Evolutionary conservation across 257 asterid species (phyloP).

Genomic region (Lycium ferocissimum): DNA sequence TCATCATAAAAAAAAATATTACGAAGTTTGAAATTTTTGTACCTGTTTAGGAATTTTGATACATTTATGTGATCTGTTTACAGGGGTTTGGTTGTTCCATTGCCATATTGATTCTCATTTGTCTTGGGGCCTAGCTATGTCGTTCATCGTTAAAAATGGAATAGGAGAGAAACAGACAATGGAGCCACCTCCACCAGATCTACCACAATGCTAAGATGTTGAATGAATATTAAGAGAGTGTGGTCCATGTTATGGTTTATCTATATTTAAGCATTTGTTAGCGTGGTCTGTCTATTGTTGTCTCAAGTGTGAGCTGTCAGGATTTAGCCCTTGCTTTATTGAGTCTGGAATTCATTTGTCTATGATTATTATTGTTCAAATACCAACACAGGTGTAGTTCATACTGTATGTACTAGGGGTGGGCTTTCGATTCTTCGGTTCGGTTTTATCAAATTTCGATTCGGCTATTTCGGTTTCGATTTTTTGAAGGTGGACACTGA

Average conservation of each 20-base stretch:
- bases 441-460: too few relatives aligned
- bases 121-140: slow-evolving; percentile 63
- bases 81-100: slow-evolving; percentile 75
- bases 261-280: not conserved
- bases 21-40: not conserved
- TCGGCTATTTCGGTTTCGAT: too few relatives aligned
- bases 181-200: slow-evolving; percentile 65
- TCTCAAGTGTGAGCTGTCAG: too few relatives aligned
- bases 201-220: slow-evolving; percentile 56
- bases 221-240: not conserved
- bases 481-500: too few relatives aligned
- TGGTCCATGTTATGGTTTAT: not conserved
- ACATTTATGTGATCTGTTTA: not conserved
- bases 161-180: slow-evolving; percentile 51
- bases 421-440: too few relatives aligned
- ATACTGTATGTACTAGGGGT: too few relatives aligned
- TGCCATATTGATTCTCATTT: slow-evolving; percentile 80
- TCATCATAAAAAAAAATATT: not conserved
- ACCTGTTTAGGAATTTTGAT: not conserved
- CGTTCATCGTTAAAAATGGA: slow-evolving; percentile 68
- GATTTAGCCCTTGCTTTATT: too few relatives aligned
- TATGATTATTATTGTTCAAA: too few relatives aligned
- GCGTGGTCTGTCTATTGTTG: not conserved
- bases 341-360: too few relatives aligned
- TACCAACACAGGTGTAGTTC: too few relatives aligned